Base-by-base conservation (phyloP, 2,329 filamentous ascomycete species). In the Talaromyces pinophilus region DNA sequence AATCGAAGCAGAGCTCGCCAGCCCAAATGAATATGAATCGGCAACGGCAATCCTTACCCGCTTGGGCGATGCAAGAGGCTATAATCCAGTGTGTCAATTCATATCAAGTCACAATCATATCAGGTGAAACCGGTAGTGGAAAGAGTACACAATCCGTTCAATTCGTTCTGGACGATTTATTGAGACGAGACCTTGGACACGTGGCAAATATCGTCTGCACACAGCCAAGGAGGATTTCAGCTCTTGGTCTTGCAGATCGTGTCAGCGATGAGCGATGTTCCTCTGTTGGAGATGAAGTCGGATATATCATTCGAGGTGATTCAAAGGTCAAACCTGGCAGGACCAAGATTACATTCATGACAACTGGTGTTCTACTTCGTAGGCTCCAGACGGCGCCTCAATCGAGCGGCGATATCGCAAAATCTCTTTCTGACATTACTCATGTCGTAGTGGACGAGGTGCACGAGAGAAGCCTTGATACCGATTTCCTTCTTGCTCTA, bases 81-180 rank as follows among this genome's bases (percentile, higher is more conserved):
- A 92, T 99, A 35, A 87, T 98, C 10, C 78, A 86, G 22, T 90
- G 91, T 0, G 91, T 99, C 59, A 85, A 85, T 50, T 82, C 84
- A 4, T 88, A 94, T 73, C 90, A 97, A 77, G 93, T 99, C 61
- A 97, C 92, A 0, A 97, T 99, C 73, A 95, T 99, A 72, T 96
- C 93, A 52, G 95, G 95, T 71, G 95, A 98, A 80, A 99, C 95
- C 3, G 95, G 95, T 63, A 97, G 92, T 19, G 95, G 95, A 74
- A 99, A 99, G 79, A 97, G 92, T 59, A 98, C 95, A 0, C 95
- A 99, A 77, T 95, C 92, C 2, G 92, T 98, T 40, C 95, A 99
- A 77, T 99, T 98, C 77, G 85, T 99, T 52, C 84, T 99, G 1
- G 95, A 99, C 73, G 92, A 98, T 72, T 82, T 98, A 69, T 96